Evolutionary conservation across 305 asterid species (phyloP), one percentile per base, ranked within the genome.

Genomic region (Solanum aculeatissimum): DNA sequence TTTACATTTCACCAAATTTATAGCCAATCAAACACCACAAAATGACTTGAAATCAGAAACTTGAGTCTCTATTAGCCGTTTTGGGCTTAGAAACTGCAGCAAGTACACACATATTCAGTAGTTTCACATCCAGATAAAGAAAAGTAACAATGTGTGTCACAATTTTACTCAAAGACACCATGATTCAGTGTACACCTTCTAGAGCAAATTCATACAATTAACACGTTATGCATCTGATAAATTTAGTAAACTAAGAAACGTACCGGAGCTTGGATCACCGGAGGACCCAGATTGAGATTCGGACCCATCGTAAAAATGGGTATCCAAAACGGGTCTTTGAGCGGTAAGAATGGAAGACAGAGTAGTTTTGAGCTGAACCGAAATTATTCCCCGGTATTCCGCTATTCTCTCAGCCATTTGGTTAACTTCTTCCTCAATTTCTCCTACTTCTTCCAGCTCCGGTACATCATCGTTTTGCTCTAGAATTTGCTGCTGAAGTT

Each of bases 391-490:
- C 79, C 98, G 88, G 89, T 85, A 92, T 1, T 92, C 84, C 80
- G 87, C 85, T 9, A 91, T 51, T 85, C 85, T 90, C 85, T 92
- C 88, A 9, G 95, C 94, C 89, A 94, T 88, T 83, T 87, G 86
- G 60, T 87, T 89, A 43, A 94, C 91, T 86, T 90, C 91, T 85
- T 90, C 90, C 84, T 90, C 92, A 38, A 95, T 92, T 84, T 72
- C 84, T 23, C 38, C 82, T 82, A 84, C 9, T 74, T 85, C 90
- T 38, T 86, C 87, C 66, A 87, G 71, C 60, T 89, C 89, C 83
- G 53, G 23, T 9, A 80, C 90, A 75, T 85, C 89, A 54, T 89
- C 87, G 84, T 87, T 84, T 57, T 58, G 88, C 72, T 11, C 83
- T 71, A 40, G 78, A 49, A 69, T 68, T 47, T 40, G 74, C 25